These are phyloP conservation scores for Globisporangium ultimum DNA, from an alignment of 352 stramenopile genomes.

Conservation along the genomic window DNA sequence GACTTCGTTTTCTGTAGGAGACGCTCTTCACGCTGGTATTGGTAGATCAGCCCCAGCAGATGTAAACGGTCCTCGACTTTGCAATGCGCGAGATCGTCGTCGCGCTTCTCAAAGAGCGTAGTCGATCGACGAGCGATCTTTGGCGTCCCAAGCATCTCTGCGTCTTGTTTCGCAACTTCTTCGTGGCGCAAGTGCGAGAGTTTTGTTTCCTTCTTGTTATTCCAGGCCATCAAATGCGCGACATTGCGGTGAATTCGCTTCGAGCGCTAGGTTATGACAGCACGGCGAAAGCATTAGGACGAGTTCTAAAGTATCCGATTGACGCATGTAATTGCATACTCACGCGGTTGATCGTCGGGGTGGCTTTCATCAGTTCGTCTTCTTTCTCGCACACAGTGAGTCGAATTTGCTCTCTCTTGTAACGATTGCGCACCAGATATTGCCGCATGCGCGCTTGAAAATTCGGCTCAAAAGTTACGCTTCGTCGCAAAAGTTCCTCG, in stretches of 20 bases:
- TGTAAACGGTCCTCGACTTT: slow-evolving; percentile 71
- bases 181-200: slow-evolving; percentile 36
- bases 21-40: slow-evolving; percentile 63
- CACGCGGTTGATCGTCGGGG: slow-evolving; percentile 60
- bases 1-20: slow-evolving; percentile 17
- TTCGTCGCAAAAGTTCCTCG: slow-evolving; percentile 36
- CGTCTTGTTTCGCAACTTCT: slow-evolving; percentile 26
- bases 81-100: slow-evolving; percentile 52
- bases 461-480: slow-evolving; percentile 48
- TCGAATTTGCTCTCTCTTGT: slow-evolving; percentile 47
- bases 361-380: slow-evolving; percentile 21
- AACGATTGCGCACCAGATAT: slow-evolving; percentile 32
- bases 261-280: slow-evolving; percentile 32
- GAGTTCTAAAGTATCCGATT: too few species aligned
- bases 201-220: slow-evolving; percentile 54
- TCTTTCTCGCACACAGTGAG: slow-evolving; percentile 29
- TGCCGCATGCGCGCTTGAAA: slow-evolving; percentile 62
- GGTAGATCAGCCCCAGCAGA: slow-evolving; percentile 63
- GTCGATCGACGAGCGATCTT: slow-evolving; percentile 30
- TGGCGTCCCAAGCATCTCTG: slow-evolving; percentile 27
- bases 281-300: background rate
- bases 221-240: slow-evolving; percentile 62
- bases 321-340: background rate
- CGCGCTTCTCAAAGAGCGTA: slow-evolving; percentile 26
- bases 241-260: slow-evolving; percentile 53